Evolutionary conservation across 805 yeast species (phyloP), one percentile per base, ranked within the genome.

Genomic region (Candida ponderosae): DNA sequence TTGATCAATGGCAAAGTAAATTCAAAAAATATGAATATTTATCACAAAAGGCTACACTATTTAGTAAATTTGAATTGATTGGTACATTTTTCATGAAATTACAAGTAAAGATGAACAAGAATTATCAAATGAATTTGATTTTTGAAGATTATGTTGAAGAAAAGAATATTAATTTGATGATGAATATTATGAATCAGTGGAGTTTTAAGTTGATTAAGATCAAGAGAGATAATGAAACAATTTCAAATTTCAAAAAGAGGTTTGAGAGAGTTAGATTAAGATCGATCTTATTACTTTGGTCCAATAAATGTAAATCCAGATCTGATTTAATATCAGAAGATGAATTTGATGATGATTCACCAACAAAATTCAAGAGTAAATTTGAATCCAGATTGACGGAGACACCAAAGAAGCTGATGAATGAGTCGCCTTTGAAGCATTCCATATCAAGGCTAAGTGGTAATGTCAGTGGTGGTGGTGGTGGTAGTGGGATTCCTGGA

Each of bases 221-320:
- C 3, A 49, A 51, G 27, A 54, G 64, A 38, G 63, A 63, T 39
- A 50, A 57, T 20, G 65, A 60, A 38, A 50, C 55, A 1, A 53
- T 61, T 3, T 50, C 44, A 5, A 45, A 45, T 13, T 63, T 64
- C 41, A 46, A 56, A 31, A 46, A 42, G n/a, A 48, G 70, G 35
- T 65, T 69, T 69, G 50, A 57, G 37, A 52, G 69, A 33, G 69
- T 69, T 1, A 57, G 49, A 19, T 39, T 62, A 19, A 44, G 69
- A 35, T 68, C 65, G 0, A 37, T 64, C 5, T 31, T 65, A 17
- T 29, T 47, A 6, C 37, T 65, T 16, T 65, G 70, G 70, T 24
- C n/a, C 5, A 24, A 24, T 24, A 57, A 48, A 32, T 52, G 47
- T 4, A 54, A 44, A 32, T 31, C 47, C 27, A 10, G 6, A 32